phyloP scores from a whole-genome alignment of 106 monocot genomes.

The Phalaenopsis equestris region DNA sequence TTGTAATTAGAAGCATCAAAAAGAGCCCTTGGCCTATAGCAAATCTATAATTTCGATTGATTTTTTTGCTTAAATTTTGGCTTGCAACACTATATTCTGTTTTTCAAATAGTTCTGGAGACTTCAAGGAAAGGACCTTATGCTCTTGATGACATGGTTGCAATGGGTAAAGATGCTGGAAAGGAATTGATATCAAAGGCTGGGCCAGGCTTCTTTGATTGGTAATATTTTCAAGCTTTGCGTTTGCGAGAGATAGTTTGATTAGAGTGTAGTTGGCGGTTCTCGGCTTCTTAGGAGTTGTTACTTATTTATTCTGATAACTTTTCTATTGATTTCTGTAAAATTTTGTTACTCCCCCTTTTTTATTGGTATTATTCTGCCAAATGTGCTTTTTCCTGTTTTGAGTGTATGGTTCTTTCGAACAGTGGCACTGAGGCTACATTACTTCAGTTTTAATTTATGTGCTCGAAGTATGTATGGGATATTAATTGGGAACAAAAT shows the following conservation, averaged over 20 bases:
- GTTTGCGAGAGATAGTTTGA: background rate
- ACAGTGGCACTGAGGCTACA: too few relatives aligned
- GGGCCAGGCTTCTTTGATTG: slow-evolving; percentile 45
- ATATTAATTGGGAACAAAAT: too few relatives aligned
- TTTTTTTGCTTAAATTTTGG: background rate
- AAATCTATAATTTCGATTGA: background rate
- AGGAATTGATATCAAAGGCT: slow-evolving; percentile 49
- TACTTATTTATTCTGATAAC: too few relatives aligned
- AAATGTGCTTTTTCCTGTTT: background rate
- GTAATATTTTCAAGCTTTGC: too few relatives aligned
- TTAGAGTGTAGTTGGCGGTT: background rate
- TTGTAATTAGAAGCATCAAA: too few relatives aligned
- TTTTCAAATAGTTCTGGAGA: slow-evolving; percentile 43
- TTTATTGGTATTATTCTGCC: background rate
- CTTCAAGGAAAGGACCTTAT: slow-evolving; percentile 42
- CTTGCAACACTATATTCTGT: background rate
- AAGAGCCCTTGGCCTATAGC: too few relatives aligned
- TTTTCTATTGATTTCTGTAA: too few relatives aligned
- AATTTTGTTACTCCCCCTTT: too few relatives aligned
- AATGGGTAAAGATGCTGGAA: slow-evolving; percentile 70
- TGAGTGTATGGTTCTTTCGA: too few relatives aligned
- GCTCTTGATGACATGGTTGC: slow-evolving; percentile 45
- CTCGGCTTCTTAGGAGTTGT: background rate
- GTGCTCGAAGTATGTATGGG: too few relatives aligned
- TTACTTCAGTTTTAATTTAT: too few relatives aligned